Percentiles rank a stretch among this genome's conserved stretches.
Evolutionary conservation across 192 early-diverging fungal genomes (phyloP).

Genomic region (Phlyctochytrium arcticum): DNA sequence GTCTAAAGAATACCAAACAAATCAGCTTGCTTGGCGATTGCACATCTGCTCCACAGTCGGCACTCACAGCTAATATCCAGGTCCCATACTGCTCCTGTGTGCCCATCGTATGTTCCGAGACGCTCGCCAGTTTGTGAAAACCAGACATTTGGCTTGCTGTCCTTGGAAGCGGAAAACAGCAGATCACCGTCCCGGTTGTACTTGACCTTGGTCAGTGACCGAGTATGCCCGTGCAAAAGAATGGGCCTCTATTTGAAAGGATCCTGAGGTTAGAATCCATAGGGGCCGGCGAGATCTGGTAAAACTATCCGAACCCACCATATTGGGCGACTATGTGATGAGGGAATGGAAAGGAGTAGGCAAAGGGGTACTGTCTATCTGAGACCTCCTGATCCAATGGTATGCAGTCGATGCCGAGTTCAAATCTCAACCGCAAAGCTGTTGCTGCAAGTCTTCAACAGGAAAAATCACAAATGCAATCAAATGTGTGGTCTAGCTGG

Average conservation of each 20-base stretch:
- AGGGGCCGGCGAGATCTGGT: no score
- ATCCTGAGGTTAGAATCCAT: no score
- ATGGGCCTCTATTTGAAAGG: slow-evolving; percentile 78
- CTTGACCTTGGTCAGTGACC: slow-evolving; percentile 95
- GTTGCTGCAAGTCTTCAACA: no score
- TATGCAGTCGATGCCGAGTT: no score
- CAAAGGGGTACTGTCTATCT: no score
- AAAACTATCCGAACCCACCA: no score
- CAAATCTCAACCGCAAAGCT: no score
- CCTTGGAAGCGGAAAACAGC: slow-evolving; percentile 92
- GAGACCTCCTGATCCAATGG: no score
- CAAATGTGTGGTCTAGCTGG: no score
- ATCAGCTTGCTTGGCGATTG: not conserved
- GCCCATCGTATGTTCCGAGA: slow-evolving; percentile 80
- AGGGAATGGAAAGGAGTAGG: no score
- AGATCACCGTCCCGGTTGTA: slow-evolving; percentile 99
- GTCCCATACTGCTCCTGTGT: slow-evolving; percentile 92
- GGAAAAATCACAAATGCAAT: no score
- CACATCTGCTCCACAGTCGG: not conserved
- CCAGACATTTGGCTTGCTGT: slow-evolving; percentile 92
- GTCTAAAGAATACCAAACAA: not conserved
- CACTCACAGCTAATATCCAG: slow-evolving; percentile 83
- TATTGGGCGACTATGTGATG: no score
- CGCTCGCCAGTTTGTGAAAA: slow-evolving; percentile 98
- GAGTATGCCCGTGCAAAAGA: slow-evolving; percentile 92